A percentile compares a stretch with the other conserved stretches of the same genome.
These are phyloP conservation scores for Lophiostoma macrostomum DNA, from an alignment of 495 filamentous ascomycete species.

Conservation along the genomic window DNA sequence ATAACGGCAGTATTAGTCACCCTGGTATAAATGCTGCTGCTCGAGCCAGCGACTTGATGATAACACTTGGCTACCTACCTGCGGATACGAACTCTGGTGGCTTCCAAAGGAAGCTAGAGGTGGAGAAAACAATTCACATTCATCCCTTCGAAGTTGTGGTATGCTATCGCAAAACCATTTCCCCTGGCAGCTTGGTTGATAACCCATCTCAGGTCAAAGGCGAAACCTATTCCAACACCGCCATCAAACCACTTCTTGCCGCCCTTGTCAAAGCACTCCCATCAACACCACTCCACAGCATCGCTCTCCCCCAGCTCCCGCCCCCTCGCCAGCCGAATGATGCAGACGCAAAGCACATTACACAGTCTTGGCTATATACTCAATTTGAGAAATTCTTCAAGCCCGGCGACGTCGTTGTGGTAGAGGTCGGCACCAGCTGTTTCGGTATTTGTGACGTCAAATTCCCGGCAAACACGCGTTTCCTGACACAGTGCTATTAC, in stretches of 20 bases:
- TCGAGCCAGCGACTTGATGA: constrained; percentile 32
- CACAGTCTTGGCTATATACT: constrained; percentile 41
- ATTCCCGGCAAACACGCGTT: constrained; percentile 27
- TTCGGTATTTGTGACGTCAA: constrained; percentile 36
- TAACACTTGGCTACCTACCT: constrained; percentile 38
- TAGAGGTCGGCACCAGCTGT: constrained; percentile 41
- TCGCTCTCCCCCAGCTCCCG: constrained; percentile 25
- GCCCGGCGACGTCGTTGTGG: constrained; percentile 39
- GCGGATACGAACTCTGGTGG: constrained; percentile 41
- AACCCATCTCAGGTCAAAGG: constrained; percentile 30
- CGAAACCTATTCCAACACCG: constrained; percentile 27
- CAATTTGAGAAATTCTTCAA: constrained; percentile 32
- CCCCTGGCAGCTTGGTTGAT: background rate
- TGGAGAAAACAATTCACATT: constrained; percentile 31
- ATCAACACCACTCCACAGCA: constrained; percentile 11
- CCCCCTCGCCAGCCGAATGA: constrained; percentile 26
- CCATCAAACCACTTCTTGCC: constrained; percentile 38
- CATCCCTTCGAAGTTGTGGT: constrained; percentile 35
- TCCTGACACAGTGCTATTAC: constrained; percentile 42
- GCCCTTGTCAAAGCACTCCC: constrained; percentile 12
- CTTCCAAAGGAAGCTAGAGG: constrained; percentile 34
- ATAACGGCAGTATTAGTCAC: constrained; percentile 34
- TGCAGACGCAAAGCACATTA: constrained; percentile 35
- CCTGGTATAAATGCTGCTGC: constrained; percentile 30
- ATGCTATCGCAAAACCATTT: constrained; percentile 1